These are phyloP conservation scores for Penicillium antarcticum DNA, from an alignment of 495 filamentous ascomycete genomes.

Conservation along the genomic window DNA sequence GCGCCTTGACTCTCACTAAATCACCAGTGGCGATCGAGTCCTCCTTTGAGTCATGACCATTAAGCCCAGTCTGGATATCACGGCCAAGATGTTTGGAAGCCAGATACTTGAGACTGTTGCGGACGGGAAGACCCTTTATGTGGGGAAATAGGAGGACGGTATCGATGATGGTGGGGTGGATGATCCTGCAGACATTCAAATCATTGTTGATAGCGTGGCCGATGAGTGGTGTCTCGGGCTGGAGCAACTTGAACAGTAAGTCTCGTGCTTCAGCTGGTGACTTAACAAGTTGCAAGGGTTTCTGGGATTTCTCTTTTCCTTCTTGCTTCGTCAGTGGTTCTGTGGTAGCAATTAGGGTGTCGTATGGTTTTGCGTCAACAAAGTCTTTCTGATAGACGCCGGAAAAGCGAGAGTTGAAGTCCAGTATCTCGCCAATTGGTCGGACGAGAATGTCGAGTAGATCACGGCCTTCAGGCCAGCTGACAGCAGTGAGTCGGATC, in stretches of 20 bases:
- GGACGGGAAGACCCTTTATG: conserved; percentile 65
- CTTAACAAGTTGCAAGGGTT: conserved; percentile 60
- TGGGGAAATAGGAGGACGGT: conserved; percentile 83
- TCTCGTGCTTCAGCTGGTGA: conserved; percentile 69
- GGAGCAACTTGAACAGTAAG: conserved; percentile 67
- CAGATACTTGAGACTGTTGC: conserved; percentile 70
- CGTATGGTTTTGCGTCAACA: conserved; percentile 61
- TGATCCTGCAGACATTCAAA: conserved; percentile 74
- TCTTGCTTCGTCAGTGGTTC: conserved; percentile 6
- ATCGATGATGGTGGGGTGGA: conserved; percentile 83
- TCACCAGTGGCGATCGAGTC: conserved; percentile 88
- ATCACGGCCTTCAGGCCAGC: conserved; percentile 74
- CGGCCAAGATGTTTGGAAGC: conserved; percentile 60
- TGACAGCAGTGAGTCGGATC: conserved; percentile 79
- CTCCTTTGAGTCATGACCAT: conserved; percentile 83
- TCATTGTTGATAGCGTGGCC: conserved; percentile 97
- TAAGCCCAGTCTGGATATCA: conserved; percentile 69
- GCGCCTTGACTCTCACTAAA: conserved; percentile 66
- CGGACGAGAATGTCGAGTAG: conserved; percentile 83
- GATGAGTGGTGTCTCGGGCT: conserved; percentile 74
- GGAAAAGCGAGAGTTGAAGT: conserved; percentile 87
- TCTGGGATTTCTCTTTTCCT: conserved; percentile 12
- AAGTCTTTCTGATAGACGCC: conserved; percentile 77
- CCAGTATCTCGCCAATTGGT: conserved; percentile 78
- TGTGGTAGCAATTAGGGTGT: conserved; percentile 16